Evolutionary conservation across 305 asterid genomes (phyloP).

Genomic region (Ajuga reptans): DNA sequence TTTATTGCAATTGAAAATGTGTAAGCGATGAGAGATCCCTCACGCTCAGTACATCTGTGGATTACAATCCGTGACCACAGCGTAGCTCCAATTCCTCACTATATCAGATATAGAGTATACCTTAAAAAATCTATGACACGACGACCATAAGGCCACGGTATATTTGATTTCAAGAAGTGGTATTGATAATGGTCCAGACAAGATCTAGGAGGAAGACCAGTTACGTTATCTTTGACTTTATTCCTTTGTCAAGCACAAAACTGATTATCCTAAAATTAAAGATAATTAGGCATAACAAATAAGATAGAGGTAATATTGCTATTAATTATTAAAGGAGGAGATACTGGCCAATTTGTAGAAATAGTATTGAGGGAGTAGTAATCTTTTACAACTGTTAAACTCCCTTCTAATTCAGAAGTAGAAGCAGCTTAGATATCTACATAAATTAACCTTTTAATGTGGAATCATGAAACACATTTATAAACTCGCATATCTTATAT

Average conservation of each 20-base stretch:
- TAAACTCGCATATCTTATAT: background rate
- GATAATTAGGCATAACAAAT: background rate
- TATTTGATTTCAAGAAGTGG: background rate
- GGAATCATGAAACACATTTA: constrained; percentile 1
- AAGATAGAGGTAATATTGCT: background rate
- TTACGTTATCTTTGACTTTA: background rate
- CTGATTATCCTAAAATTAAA: background rate
- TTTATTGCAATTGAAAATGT: too few relatives aligned
- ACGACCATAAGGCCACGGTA: too few relatives aligned
- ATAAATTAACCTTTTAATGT: background rate
- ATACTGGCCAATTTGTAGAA: background rate
- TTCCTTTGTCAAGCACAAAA: background rate
- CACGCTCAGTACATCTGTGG: too few relatives aligned
- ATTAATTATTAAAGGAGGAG: background rate
- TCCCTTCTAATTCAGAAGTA: background rate
- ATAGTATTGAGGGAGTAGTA: background rate
- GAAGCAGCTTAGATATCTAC: background rate
- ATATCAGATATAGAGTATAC: too few relatives aligned
- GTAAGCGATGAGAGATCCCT: too few relatives aligned
- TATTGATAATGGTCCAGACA: background rate
- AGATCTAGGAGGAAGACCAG: background rate
- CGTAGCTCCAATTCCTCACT: too few relatives aligned
- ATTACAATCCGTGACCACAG: too few relatives aligned
- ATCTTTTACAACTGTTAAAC: background rate
- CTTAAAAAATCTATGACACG: too few relatives aligned